Evolutionary conservation across 768 basidiomycete species (phyloP).

Genomic region (Calocera cornea): DNA sequence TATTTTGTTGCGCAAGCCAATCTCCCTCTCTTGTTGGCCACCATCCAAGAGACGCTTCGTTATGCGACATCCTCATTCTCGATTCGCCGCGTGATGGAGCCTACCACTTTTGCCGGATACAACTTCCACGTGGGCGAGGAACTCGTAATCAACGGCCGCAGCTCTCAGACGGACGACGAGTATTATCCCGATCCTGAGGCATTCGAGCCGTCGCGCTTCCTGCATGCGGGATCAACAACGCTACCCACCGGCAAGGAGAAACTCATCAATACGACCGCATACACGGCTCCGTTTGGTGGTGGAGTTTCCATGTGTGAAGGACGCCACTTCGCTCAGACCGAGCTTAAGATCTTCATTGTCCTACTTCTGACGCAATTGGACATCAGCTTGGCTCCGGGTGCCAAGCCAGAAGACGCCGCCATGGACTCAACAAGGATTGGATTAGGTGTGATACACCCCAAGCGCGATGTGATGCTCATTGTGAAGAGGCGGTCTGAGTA

Average conservation of each 20-base stretch:
- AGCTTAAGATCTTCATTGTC: conserved; percentile 16
- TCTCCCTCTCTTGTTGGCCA: conserved; percentile 15
- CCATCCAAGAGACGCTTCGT: conserved; percentile 20
- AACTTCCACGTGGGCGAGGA: conserved; percentile 14
- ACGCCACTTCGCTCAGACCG: conserved; percentile 18
- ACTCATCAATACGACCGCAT: conserved; percentile 14
- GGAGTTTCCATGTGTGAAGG: conserved; percentile 22
- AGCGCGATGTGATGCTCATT: not conserved
- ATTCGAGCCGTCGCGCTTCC: not conserved
- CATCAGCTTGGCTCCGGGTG: conserved; percentile 13
- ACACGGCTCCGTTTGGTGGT: conserved; percentile 20
- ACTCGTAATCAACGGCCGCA: conserved; percentile 11
- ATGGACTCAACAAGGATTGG: not conserved
- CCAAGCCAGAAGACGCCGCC: not conserved
- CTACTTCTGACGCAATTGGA: conserved; percentile 13
- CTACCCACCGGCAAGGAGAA: conserved; percentile 10
- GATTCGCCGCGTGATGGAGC: conserved; percentile 15
- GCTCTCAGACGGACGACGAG: not conserved
- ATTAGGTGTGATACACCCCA: not conserved
- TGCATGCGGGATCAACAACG: not conserved
- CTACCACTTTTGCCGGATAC: conserved; percentile 14
- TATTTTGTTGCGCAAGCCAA: conserved; percentile 6
- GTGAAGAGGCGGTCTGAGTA: not conserved
- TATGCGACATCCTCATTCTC: conserved; percentile 14
- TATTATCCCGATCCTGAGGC: not conserved